Percentiles rank a stretch among this genome's conserved stretches.
Conservation (phyloP, 331 rosid genomes). For the Acacia pycnantha region DNA sequence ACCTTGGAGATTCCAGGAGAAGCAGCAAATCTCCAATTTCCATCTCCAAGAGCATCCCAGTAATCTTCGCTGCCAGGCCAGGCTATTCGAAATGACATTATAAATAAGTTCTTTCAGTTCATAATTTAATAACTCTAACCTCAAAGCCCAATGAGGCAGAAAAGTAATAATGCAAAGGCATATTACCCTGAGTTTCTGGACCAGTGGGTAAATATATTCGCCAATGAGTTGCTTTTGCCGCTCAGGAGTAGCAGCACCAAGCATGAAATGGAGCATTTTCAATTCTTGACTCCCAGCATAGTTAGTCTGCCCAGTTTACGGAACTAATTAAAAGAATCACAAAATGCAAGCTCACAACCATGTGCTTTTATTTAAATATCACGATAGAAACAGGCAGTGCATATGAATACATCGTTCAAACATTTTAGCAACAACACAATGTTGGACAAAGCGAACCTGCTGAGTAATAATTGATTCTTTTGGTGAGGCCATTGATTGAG, state of each 20-base stretch:
- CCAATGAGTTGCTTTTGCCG: constrained; percentile 81
- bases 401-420: constrained; percentile 10
- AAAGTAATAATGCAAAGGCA: constrained; percentile 1
- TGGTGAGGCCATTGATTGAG: constrained; percentile 40
- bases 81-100: constrained; percentile 51
- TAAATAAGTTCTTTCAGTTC: neutral
- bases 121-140: neutral
- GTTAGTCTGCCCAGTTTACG: constrained; percentile 45
- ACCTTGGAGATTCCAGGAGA: constrained; percentile 78
- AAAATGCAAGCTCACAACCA: neutral
- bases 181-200: constrained; percentile 63
- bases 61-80: constrained; percentile 67
- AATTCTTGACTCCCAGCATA: constrained; percentile 56
- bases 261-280: constrained; percentile 67
- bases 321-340: constrained; percentile 17
- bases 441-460: constrained; percentile 48
- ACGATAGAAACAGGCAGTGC: neutral
- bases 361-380: neutral
- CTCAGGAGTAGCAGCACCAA: constrained; percentile 71
- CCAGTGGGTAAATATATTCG: constrained; percentile 63
- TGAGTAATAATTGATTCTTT: constrained; percentile 53
- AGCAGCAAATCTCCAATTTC: constrained; percentile 76
- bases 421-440: constrained; percentile 8
- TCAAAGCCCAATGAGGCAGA: neutral
- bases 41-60: constrained; percentile 98